Conservation (phyloP, 371 early-diverging fungal species). For the Mucor lusitanicus region DNA sequence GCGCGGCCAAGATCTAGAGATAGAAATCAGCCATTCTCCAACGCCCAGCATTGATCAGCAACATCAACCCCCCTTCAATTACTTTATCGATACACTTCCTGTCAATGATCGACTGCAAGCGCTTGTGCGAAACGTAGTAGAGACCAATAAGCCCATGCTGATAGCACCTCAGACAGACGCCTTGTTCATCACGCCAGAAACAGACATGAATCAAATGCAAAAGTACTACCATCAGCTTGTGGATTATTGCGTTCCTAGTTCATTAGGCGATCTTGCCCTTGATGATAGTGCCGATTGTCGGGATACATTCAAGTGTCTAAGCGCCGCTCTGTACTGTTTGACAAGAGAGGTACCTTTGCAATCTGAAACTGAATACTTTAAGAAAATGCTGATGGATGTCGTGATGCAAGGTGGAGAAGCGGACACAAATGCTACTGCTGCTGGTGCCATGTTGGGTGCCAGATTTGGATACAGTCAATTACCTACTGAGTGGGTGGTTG, state of each 20-base stretch:
- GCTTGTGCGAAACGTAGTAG: conserved; percentile 49
- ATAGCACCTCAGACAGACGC: conserved; percentile 46
- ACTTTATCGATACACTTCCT: conserved; percentile 26
- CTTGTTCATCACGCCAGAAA: conserved; percentile 46
- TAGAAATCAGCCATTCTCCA: conserved; percentile 18
- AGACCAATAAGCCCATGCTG: conserved; percentile 54
- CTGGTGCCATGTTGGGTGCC: conserved; percentile 66
- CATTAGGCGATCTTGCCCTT: conserved; percentile 28
- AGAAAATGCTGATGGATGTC: conserved; percentile 54
- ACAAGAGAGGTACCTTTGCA: conserved; percentile 43
- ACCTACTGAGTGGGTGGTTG: conserved; percentile 60
- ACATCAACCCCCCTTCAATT: conserved; percentile 1
- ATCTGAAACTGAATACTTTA: conserved; percentile 48
- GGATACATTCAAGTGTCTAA: conserved; percentile 63
- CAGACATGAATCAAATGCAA: conserved; percentile 36
- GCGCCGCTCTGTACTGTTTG: conserved; percentile 54
- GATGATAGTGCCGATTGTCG: conserved; percentile 48
- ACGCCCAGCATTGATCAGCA: conserved; percentile 13
- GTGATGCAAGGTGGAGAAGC: conserved; percentile 69
- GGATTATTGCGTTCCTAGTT: conserved; percentile 32
- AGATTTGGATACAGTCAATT: conserved; percentile 54
- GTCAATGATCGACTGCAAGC: conserved; percentile 40
- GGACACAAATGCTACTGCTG: conserved; percentile 66
- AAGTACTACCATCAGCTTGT: conserved; percentile 38
- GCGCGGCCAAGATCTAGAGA: conserved; percentile 47